A percentile compares a stretch with the other conserved stretches of the same genome.
Conservation (phyloP, 257 asterid species). For the Nicotiana otophora region DNA sequence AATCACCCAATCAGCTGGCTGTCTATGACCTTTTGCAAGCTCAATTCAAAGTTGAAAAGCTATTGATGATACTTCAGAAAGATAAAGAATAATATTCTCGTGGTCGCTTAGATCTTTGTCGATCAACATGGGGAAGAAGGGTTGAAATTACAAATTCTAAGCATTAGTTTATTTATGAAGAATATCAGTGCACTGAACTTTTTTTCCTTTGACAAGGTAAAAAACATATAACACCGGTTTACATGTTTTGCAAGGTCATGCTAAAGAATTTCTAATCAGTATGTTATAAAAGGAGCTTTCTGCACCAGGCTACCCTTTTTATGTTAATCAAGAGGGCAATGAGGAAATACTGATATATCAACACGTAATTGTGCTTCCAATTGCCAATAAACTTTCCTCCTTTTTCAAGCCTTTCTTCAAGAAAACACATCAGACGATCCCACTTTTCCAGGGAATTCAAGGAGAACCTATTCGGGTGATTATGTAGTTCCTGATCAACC, state of each 20-base stretch:
- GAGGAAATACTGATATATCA: background rate
- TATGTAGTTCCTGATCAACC: background rate
- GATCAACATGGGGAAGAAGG: background rate
- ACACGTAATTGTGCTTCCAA: background rate
- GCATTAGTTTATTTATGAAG: background rate
- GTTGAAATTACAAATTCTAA: background rate
- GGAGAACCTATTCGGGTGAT: background rate
- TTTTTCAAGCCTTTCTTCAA: background rate
- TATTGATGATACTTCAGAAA: background rate
- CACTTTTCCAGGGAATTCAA: background rate
- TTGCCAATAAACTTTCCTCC: background rate
- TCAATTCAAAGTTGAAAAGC: background rate
- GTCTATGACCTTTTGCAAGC: background rate
- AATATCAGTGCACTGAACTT: background rate
- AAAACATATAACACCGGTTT: background rate
- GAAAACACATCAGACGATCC: background rate
- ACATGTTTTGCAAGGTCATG: background rate
- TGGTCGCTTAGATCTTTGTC: background rate
- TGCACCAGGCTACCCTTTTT: background rate
- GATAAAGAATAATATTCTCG: background rate
- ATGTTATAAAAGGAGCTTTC: background rate
- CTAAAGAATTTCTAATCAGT: background rate
- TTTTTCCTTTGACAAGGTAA: background rate
- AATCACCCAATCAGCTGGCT: background rate
- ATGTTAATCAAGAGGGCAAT: background rate